These are phyloP conservation scores for Gleditsia sinensis DNA, from an alignment of 306 rosid genomes.

Conservation along the genomic window DNA sequence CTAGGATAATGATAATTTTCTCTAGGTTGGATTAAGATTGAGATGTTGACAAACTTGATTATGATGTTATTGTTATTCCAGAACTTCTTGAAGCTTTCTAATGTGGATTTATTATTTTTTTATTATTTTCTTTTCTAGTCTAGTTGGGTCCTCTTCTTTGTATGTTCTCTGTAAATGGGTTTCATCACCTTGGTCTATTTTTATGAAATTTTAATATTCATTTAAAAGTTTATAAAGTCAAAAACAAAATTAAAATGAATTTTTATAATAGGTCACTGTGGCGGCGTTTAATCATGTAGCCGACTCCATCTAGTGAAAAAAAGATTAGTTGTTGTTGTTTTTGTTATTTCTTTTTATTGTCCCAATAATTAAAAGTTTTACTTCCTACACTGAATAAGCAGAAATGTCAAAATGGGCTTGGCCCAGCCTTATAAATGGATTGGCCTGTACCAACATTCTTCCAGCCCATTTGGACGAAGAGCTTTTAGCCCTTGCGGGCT, in stretches of 20 bases:
- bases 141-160: constrained; percentile 11
- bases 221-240: background rate
- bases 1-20: background rate
- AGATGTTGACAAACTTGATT: background rate
- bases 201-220: background rate
- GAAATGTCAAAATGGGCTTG: no score
- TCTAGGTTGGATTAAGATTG: background rate
- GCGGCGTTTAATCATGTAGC: no score
- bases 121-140: background rate
- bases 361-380: background rate
- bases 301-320: no score
- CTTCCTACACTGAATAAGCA: background rate
- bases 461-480: no score
- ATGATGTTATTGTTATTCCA: background rate
- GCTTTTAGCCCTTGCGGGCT: no score
- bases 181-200: constrained; percentile 2
- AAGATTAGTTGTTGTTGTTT: no score
- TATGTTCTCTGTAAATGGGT: constrained; percentile 7
- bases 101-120: background rate
- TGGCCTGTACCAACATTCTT: no score
- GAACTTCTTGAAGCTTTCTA: constrained; percentile 1
- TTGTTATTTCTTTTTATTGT: constrained; percentile 12
- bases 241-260: background rate
- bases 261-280: no score
- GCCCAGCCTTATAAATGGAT: no score